Base-by-base conservation (phyloP, 257 asterid species). In the Verbascum thapsus region DNA sequence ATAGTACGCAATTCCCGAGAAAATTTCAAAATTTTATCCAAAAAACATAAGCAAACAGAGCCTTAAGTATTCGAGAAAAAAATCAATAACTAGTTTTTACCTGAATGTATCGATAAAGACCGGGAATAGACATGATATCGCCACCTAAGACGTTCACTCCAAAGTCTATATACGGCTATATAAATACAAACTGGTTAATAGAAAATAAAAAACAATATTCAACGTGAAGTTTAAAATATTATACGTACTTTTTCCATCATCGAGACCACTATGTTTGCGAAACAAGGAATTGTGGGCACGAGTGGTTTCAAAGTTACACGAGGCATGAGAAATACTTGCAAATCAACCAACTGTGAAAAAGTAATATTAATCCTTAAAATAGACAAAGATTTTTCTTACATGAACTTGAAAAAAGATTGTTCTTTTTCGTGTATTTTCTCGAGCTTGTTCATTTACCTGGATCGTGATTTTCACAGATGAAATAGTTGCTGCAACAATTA, bases 81-180 rank as follows among this genome's bases (percentile, higher is more conserved):
- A 10, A 56, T 20, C 57, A 42, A 20, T 1, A 51, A 52, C 18
- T 26, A 6, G 11, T 12, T 49, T n/a, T 20, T 75, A 85, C 97
- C 94, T 85, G 98, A 77, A 90, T 82, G 55, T 75, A 85, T 50
- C 81, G 89, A 63, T 85, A 88, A 44, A 90, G 84, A 67, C 95
- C 96, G 37, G 95, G 96, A 69, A 90, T 44, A 42, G 96, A 83
- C 96, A 90, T 90, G 62, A 88, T 13, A 40, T 90, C 98, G 4
- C 87, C 95, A 19, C 98, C 96, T 75, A 88, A 66, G 19, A 90
- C 78, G 38, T 83, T 85, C 61, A 90, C 18, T 43, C 98, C 98
- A 15, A 90, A 90, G 78, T 90, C 95, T n/a, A 90, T 55, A 49
- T 73, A 17, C 18, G 98, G 96, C 96, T 90, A 88, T 43, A 26